phyloP scores from a whole-genome alignment of 2,329 filamentous ascomycete species.

The Zasmidium citrigriseum region DNA sequence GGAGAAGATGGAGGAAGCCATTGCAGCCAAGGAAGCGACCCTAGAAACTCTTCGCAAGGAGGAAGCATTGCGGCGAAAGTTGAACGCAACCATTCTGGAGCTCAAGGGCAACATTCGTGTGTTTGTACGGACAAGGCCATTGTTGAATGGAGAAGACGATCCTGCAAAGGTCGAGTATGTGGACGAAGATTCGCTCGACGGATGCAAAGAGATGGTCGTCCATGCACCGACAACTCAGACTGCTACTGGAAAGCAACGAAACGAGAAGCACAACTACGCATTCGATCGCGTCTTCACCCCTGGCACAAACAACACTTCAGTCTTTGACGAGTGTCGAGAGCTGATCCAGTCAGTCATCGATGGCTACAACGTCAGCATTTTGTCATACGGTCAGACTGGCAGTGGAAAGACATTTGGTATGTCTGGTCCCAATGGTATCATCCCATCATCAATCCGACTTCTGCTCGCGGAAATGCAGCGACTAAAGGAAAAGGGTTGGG shows the following conservation, averaged over 20 bases:
- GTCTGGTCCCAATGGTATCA: slow-evolving; percentile 90
- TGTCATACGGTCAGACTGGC: slow-evolving; percentile 97
- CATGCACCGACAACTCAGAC: slow-evolving; percentile 81
- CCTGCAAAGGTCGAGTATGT: slow-evolving; percentile 78
- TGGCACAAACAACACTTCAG: slow-evolving; percentile 72
- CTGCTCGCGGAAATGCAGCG: slow-evolving; percentile 86
- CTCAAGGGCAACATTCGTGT: slow-evolving; percentile 98
- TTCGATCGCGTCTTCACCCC: slow-evolving; percentile 94
- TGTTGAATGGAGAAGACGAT: slow-evolving; percentile 62
- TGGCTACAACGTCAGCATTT: slow-evolving; percentile 98
- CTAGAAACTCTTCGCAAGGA: slow-evolving; percentile 85
- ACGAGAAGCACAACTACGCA: slow-evolving; percentile 80
- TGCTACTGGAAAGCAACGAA: slow-evolving; percentile 72
- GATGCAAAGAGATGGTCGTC: slow-evolving; percentile 83
- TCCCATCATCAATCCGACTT: slow-evolving; percentile 86
- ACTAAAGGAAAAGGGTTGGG: slow-evolving; percentile 89
- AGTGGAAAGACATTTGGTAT: slow-evolving; percentile 97
- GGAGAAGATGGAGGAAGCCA: slow-evolving; percentile 74
- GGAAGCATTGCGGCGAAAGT: slow-evolving; percentile 82
- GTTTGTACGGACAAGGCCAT: slow-evolving; percentile 91
- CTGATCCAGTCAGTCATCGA: slow-evolving; percentile 94
- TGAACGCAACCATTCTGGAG: slow-evolving; percentile 98
- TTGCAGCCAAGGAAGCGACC: slow-evolving; percentile 67
- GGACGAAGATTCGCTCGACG: slow-evolving; percentile 65
- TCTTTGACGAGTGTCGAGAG: slow-evolving; percentile 96